Base-by-base conservation (phyloP, 2,329 filamentous ascomycete genomes). In the Mycocentrospora acerina region DNA sequence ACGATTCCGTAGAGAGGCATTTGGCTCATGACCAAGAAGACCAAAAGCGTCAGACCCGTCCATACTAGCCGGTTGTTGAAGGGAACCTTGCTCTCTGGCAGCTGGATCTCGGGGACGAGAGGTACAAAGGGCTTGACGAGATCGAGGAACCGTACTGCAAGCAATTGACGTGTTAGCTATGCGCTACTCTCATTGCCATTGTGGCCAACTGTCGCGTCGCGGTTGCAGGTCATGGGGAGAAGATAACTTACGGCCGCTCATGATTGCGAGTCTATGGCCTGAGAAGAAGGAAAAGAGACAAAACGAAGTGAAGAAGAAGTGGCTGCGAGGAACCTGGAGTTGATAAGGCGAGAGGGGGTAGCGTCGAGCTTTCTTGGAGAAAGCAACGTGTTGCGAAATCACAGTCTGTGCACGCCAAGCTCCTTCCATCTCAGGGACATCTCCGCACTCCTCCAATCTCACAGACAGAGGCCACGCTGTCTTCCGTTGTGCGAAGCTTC, bases 1-100 rank as follows among this genome's bases (percentile, higher is more conserved):
- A 98, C 94, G 73, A 98, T 98, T 75, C 93, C 93, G 76, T 98
- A 98, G 24, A 76, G 60, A 24, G 93, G 65, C 93, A 98, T 97
- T 78, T 96, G 93, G 77, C 90, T 96, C 93, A 98, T 98, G 74
- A 98, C 90, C 80, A 98, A 78, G 83, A 98, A 98, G 77, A 97
- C 94, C 71, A 98, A 79, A 61, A 98, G 82, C 54, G 93, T 97
- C 70, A 69, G 65, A 51, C 71, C 72, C 11, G 73, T 76, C 73
- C 73, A 76, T 74, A 76, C 70, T 62, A 76, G 67, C 49, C 71
- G 68, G 57, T 97, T 93, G 80, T 97, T 94, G 85, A 98, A 98
- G 59, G 90, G 89, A 43, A 95, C 86, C 80, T 96, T 97, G 71
- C 90, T 95, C 78, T 98, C 93, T 60, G 93, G 93, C 35, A 67